Evolutionary conservation across 108 stramenopile genomes (phyloP).

Genomic region (Hondaea fermentalgiana): DNA sequence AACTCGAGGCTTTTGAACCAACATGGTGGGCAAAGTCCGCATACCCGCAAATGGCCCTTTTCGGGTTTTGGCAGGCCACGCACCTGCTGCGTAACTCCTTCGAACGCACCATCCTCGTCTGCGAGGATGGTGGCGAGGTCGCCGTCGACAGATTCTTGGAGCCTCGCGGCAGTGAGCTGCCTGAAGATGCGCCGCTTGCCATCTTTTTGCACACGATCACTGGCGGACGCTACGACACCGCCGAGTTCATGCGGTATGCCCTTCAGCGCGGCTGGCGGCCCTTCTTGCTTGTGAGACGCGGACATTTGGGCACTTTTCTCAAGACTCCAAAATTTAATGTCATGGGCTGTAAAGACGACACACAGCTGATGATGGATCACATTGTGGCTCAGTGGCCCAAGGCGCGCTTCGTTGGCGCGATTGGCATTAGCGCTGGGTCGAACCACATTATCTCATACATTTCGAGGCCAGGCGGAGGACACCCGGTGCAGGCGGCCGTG

Average conservation of each 20-base stretch:
- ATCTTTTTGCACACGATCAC: background rate
- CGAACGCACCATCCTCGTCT: background rate
- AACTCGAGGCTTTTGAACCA: background rate
- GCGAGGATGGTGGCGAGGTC: background rate
- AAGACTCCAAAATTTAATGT: background rate
- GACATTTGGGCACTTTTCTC: background rate
- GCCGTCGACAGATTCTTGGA: background rate
- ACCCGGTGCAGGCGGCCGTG: background rate
- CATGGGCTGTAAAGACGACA: background rate
- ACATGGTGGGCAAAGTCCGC: background rate
- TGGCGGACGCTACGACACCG: background rate
- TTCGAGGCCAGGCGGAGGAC: background rate
- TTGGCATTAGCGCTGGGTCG: background rate
- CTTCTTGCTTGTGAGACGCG: background rate
- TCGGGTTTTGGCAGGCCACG: background rate
- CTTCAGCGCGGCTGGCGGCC: background rate
- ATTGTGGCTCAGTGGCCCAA: background rate
- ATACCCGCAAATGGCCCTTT: background rate
- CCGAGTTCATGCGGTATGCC: background rate
- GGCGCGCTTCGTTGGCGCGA: background rate
- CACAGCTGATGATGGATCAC: background rate
- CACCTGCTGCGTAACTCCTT: background rate
- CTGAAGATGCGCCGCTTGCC: background rate
- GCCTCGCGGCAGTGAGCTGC: background rate
- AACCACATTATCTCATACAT: background rate